Evolutionary conservation across 2,329 filamentous ascomycete species (phyloP).

Genomic region (Pyricularia sp.): DNA sequence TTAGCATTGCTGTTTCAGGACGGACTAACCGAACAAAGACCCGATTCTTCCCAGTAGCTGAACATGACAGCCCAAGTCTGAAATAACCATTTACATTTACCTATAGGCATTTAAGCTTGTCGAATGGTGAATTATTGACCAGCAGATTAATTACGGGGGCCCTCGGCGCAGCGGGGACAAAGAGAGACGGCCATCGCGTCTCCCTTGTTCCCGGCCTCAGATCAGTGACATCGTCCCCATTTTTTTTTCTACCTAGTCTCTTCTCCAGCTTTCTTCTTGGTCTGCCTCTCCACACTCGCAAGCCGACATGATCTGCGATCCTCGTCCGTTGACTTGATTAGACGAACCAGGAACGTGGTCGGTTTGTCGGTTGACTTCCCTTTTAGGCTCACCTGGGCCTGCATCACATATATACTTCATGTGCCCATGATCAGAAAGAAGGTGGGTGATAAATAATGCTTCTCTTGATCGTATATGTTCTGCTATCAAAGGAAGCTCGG

Average conservation of each 20-base stretch:
- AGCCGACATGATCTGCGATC: neutral
- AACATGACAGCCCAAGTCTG: constrained; percentile 1
- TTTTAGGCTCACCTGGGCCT: neutral
- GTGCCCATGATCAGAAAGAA: neutral
- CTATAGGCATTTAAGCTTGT: neutral
- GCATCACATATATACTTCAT: neutral
- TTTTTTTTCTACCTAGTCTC: neutral
- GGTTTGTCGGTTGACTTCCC: neutral
- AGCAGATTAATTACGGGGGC: neutral
- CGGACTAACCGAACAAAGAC: constrained; percentile 1
- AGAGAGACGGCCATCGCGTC: neutral
- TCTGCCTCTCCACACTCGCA: neutral
- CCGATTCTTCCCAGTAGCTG: constrained; percentile 2
- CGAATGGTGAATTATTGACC: neutral
- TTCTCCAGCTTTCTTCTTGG: neutral
- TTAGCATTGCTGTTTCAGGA: neutral
- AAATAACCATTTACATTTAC: neutral
- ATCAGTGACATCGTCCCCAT: neutral
- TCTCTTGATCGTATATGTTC: neutral
- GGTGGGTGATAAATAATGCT: neutral
- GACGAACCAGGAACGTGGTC: neutral
- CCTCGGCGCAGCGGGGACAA: neutral
- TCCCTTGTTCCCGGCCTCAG: neutral
- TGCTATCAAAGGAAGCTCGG: neutral
- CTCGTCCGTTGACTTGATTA: neutral